Evolutionary conservation across 495 filamentous ascomycete species (phyloP).

Genomic region (Penicillium bialowiezense): DNA sequence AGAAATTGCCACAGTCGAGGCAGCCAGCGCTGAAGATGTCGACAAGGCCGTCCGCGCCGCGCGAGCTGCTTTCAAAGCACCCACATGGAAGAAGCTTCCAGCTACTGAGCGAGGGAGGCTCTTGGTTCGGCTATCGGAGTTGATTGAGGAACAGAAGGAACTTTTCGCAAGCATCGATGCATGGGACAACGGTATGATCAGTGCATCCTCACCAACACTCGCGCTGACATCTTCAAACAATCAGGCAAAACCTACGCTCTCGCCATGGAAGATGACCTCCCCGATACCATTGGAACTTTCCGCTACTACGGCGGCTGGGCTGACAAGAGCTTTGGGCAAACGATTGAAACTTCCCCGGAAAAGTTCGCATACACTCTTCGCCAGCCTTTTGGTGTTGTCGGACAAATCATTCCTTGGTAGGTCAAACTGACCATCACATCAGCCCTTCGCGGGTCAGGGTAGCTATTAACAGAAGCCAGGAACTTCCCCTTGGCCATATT

Average conservation of each 20-base stretch:
- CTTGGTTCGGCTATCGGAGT: slow-evolving; percentile 64
- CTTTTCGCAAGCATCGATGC: slow-evolving; percentile 77
- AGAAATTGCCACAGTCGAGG: slow-evolving; percentile 72
- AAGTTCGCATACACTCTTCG: slow-evolving; percentile 83
- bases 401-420: slow-evolving; percentile 77
- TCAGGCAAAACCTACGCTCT: slow-evolving; percentile 62
- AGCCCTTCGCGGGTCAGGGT: too few species aligned
- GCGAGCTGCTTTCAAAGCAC: slow-evolving; percentile 67
- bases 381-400: slow-evolving; percentile 79
- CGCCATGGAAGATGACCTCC: slow-evolving; percentile 61
- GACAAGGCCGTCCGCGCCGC: slow-evolving; percentile 74
- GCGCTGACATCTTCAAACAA: neutral
- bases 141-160: slow-evolving; percentile 62
- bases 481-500: slow-evolving; percentile 85
- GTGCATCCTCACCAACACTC: too few species aligned
- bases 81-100: slow-evolving; percentile 69
- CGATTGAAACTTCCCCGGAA: slow-evolving; percentile 64
- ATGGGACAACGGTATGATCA: slow-evolving; percentile 68
- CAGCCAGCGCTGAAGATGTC: slow-evolving; percentile 70
- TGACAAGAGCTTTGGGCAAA: slow-evolving; percentile 73
- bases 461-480: too few species aligned
- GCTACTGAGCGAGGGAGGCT: slow-evolving; percentile 66
- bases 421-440: too few species aligned
- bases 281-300: slow-evolving; percentile 60
- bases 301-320: slow-evolving; percentile 77